Evolutionary conservation across 1,284 basidiomycete genomes (phyloP).

Genomic region (Ganoderma sinense): DNA sequence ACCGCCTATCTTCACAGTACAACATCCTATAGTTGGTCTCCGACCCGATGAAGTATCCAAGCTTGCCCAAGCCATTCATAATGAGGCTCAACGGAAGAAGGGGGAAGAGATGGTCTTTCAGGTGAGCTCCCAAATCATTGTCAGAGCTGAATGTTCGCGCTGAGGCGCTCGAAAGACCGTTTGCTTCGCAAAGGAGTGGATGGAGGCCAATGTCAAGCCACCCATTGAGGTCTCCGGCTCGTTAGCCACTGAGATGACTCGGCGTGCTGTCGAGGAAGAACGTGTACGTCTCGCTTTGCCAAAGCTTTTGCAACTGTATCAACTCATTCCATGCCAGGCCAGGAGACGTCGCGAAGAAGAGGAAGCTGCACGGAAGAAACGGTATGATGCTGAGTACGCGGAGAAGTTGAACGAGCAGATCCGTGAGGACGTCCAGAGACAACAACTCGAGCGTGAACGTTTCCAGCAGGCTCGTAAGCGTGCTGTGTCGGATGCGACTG

Average conservation of each 20-base stretch:
- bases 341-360: constrained; percentile 57
- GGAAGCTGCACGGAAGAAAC: constrained; percentile 54
- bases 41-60: constrained; percentile 58
- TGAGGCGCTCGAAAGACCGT: constrained; percentile 56
- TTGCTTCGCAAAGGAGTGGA: constrained; percentile 74
- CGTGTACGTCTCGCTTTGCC: constrained; percentile 46
- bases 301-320: neutral
- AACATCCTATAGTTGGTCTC: constrained; percentile 68
- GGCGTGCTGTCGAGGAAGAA: constrained; percentile 71
- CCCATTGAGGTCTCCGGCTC: constrained; percentile 68
- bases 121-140: constrained; percentile 45
- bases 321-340: constrained; percentile 31
- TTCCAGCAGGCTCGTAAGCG: constrained; percentile 64
- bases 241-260: constrained; percentile 77
- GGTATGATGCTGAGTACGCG: constrained; percentile 54
- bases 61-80: constrained; percentile 63
- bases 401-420: constrained; percentile 70
- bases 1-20: constrained; percentile 70
- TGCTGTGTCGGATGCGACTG: constrained; percentile 72
- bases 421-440: constrained; percentile 62
- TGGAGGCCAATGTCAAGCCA: constrained; percentile 62
- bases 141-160: neutral
- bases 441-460: constrained; percentile 56
- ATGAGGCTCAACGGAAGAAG: constrained; percentile 64
- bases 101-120: constrained; percentile 81